Evolutionary conservation across 768 basidiomycete genomes (phyloP).

Genomic region (Sutorius australiensis): DNA sequence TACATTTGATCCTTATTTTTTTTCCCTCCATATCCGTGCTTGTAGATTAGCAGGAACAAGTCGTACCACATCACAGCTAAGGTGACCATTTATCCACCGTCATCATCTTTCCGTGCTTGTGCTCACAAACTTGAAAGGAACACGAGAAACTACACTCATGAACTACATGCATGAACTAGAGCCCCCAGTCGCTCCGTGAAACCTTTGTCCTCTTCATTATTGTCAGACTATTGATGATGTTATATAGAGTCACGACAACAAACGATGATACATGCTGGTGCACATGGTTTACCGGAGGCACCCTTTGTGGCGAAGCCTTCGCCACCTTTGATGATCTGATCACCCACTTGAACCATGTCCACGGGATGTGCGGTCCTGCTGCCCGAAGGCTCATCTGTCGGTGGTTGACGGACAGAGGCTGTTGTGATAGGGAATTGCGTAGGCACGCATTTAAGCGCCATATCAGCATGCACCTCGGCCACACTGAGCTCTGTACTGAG

Average conservation of each 20-base stretch:
- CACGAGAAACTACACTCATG: not conserved
- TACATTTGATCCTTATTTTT: not conserved
- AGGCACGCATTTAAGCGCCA: constrained; percentile 8
- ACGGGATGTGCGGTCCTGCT: constrained; percentile 3
- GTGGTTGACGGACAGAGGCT: not conserved
- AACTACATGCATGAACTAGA: not conserved
- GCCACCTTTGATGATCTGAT: constrained; percentile 5
- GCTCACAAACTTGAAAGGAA: not conserved
- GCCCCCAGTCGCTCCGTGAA: not conserved
- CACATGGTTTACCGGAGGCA: not conserved
- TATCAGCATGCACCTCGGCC: not conserved
- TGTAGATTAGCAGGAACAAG: not conserved
- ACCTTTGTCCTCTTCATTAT: not conserved
- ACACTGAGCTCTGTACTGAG: not conserved
- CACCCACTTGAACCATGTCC: not conserved
- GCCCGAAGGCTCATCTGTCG: not conserved
- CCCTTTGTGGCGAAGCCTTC: not conserved
- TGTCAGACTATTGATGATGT: not conserved
- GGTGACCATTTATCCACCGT: not conserved
- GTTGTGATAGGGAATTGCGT: not conserved
- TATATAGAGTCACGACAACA: not conserved
- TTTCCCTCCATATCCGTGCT: not conserved
- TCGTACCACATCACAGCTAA: not conserved
- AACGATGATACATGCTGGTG: not conserved
- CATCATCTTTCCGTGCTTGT: not conserved